phyloP scores from a whole-genome alignment of 805 yeast species.

The Saccharomycopsis schoenii region DNA sequence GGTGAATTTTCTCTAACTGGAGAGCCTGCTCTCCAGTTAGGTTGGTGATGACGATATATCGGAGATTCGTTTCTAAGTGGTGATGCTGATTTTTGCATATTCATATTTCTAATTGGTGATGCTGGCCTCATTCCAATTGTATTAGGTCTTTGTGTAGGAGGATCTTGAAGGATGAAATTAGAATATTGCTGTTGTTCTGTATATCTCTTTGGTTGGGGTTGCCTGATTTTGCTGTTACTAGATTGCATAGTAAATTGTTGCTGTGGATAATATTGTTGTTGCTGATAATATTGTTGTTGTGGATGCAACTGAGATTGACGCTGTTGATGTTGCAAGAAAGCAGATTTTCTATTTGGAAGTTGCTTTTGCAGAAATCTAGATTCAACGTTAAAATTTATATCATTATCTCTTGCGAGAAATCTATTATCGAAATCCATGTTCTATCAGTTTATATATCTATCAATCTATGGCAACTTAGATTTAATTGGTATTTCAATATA shows the following conservation, averaged over 20 bases:
- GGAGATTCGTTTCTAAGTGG: not conserved
- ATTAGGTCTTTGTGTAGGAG: not conserved
- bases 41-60: not conserved
- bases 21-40: not conserved
- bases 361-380: constrained; percentile 8
- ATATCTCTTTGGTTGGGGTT: not conserved
- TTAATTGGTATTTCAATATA: not conserved
- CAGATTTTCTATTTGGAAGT: constrained; percentile 13
- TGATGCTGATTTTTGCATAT: not conserved
- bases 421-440: constrained; percentile 11
- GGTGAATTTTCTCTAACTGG: not conserved
- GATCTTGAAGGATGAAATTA: not conserved
- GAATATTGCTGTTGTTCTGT: not conserved
- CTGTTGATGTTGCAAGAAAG: constrained; percentile 1
- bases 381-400: constrained; percentile 7
- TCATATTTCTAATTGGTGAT: not conserved
- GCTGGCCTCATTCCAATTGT: not conserved
- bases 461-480: not conserved
- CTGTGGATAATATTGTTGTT: not conserved
- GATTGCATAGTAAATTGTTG: not conserved
- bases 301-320: not conserved
- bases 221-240: not conserved
- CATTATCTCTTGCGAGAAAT: constrained; percentile 12
- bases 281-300: not conserved
- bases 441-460: not conserved